These are phyloP conservation scores for Talaromyces sp. DNA, from an alignment of 2,329 filamentous ascomycete genomes.

Conservation along the genomic window DNA sequence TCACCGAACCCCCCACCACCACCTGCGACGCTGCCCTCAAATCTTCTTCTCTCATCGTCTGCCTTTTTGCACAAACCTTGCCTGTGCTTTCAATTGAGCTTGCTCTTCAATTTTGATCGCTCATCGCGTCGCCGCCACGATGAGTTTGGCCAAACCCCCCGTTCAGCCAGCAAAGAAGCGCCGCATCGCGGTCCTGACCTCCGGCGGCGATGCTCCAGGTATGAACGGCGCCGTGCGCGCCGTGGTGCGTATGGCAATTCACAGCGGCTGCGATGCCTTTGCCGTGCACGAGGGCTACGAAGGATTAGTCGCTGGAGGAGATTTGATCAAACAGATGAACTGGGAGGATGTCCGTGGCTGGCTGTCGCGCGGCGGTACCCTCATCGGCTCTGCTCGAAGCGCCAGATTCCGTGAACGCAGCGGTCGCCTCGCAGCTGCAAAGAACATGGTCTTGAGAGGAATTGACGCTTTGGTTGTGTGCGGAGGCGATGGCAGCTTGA, in stretches of 20 bases:
- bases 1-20: conserved; percentile 27
- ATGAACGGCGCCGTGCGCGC: conserved; percentile 91
- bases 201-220: conserved; percentile 86
- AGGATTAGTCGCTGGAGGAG: conserved; percentile 80
- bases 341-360: conserved; percentile 96
- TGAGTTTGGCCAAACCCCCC: conserved; percentile 25
- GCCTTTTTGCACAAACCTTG: neutral
- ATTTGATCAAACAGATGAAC: conserved; percentile 78
- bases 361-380: conserved; percentile 86
- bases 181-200: conserved; percentile 85
- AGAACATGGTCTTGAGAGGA: conserved; percentile 87
- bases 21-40: conserved; percentile 11
- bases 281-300: conserved; percentile 93
- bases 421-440: conserved; percentile 77
- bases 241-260: conserved; percentile 84
- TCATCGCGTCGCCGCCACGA: conserved; percentile 11
- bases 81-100: neutral
- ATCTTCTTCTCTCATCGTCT: neutral
- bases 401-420: conserved; percentile 85
- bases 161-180: conserved; percentile 45
- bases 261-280: conserved; percentile 72
- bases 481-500: conserved; percentile 92
- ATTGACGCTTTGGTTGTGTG: conserved; percentile 97
- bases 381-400: conserved; percentile 92
- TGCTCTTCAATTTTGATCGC: neutral